These are phyloP conservation scores for Leccinum rimulosum DNA, from an alignment of 768 basidiomycete species.

Conservation along the genomic window DNA sequence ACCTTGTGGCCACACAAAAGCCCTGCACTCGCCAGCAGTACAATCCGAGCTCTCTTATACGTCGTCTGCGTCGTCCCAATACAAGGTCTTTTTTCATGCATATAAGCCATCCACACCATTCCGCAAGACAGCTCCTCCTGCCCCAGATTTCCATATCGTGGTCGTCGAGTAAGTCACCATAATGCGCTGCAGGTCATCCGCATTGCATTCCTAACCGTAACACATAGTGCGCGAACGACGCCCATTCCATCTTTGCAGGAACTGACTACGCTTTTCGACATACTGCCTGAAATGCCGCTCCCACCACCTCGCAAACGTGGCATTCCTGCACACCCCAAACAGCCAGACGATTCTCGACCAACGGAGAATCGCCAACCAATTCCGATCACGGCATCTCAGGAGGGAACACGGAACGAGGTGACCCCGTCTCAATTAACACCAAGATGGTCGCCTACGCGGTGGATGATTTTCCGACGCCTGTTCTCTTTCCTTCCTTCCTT, in stretches of 20 bases:
- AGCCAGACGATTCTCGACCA: not conserved
- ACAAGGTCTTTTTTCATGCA: slow-evolving; percentile 82
- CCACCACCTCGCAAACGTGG: slow-evolving; percentile 52
- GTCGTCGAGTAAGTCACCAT: slow-evolving; percentile 69
- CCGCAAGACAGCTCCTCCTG: slow-evolving; percentile 70
- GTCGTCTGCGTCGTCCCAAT: slow-evolving; percentile 30
- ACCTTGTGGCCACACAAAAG: slow-evolving; percentile 56
- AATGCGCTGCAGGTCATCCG: not conserved
- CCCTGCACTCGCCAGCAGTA: slow-evolving; percentile 32
- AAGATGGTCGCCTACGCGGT: not conserved
- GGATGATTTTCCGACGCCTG: slow-evolving; percentile 3
- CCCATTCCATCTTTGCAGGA: slow-evolving; percentile 81
- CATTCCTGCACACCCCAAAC: slow-evolving; percentile 1
- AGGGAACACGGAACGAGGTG: not conserved
- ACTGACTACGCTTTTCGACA: slow-evolving; percentile 66
- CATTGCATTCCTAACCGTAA: slow-evolving; percentile 3
- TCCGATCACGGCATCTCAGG: slow-evolving; percentile 1
- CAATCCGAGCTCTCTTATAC: slow-evolving; percentile 1
- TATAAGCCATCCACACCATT: slow-evolving; percentile 90
- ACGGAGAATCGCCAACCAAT: slow-evolving; percentile 5
- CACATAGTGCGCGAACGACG: slow-evolving; percentile 71
- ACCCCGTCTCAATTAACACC: not conserved
- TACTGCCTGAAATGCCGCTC: slow-evolving; percentile 59
- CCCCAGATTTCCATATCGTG: slow-evolving; percentile 84
- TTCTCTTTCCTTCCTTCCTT: slow-evolving; percentile 9